Evolutionary conservation across 2,329 filamentous ascomycete species (phyloP).

Genomic region (Penicillium sumatraense): DNA sequence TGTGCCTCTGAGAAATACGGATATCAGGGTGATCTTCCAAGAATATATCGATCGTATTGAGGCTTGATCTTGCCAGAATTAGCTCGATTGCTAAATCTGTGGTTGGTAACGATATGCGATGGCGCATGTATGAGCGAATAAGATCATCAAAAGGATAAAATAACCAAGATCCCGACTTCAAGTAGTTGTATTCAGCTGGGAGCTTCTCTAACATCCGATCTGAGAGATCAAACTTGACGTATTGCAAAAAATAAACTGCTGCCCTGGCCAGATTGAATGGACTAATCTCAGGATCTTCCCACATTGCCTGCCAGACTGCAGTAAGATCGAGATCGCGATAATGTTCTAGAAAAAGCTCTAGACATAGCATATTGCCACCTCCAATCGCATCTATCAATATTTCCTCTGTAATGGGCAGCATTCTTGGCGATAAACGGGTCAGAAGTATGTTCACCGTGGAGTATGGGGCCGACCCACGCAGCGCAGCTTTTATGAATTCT

Average conservation of each 20-base stretch:
- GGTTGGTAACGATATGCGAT: background rate
- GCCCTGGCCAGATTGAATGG: background rate
- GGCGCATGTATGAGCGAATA: background rate
- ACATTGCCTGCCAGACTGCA: background rate
- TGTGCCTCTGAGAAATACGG: background rate
- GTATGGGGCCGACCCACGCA: background rate
- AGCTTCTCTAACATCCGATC: background rate
- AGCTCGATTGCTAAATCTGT: background rate
- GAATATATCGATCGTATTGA: background rate
- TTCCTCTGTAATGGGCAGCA: background rate
- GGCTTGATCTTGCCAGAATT: no score
- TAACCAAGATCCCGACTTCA: no score
- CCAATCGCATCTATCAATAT: background rate
- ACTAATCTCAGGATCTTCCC: background rate
- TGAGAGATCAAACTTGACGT: background rate
- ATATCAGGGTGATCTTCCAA: background rate
- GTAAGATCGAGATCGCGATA: background rate
- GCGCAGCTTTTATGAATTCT: background rate
- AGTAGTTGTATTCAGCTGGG: background rate
- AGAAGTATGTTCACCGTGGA: background rate
- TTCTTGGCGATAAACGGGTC: background rate
- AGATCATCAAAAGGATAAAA: background rate
- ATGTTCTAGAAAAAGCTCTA: background rate
- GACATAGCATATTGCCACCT: background rate
- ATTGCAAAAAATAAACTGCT: background rate